Evolutionary conservation across 2,329 filamentous ascomycete genomes (phyloP).

Genomic region (Fusarium nodosum): DNA sequence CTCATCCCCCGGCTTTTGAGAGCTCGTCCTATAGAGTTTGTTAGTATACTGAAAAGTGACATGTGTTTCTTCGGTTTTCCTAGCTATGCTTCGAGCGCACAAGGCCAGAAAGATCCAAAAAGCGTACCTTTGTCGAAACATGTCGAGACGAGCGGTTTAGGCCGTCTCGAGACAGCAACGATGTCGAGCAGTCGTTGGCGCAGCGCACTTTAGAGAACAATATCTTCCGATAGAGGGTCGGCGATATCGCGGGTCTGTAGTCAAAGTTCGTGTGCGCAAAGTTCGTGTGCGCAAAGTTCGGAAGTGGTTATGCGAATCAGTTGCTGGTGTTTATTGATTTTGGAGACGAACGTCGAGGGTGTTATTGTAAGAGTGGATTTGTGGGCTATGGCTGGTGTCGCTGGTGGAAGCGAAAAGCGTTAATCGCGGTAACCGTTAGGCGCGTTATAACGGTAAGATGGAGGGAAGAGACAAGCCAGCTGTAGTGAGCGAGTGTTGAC

Average conservation of each 20-base stretch:
- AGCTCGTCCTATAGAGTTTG: constrained; percentile 70
- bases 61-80: not conserved
- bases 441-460: constrained; percentile 21
- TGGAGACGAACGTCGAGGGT: constrained; percentile 19
- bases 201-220: constrained; percentile 15
- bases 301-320: constrained; percentile 14
- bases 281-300: constrained; percentile 26
- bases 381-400: constrained; percentile 31
- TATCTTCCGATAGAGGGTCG: constrained; percentile 15
- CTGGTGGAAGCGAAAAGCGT: constrained; percentile 36
- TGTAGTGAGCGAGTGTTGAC: constrained; percentile 43
- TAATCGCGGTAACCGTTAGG: constrained; percentile 41
- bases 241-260: constrained; percentile 25
- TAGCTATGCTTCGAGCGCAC: constrained; percentile 1
- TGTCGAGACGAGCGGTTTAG: constrained; percentile 42
- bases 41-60: constrained; percentile 9
- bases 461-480: constrained; percentile 25
- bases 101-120: not conserved
- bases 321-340: constrained; percentile 35
- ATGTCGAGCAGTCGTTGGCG: constrained; percentile 29
- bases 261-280: constrained; percentile 22
- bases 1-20: constrained; percentile 88
- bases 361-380: constrained; percentile 34
- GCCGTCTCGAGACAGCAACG: constrained; percentile 40
- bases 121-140: constrained; percentile 52